A percentile compares a stretch with the other conserved stretches of the same genome.
These are phyloP conservation scores for Boletus rubescentipes DNA, from an alignment of 768 basidiomycete genomes.

Conservation along the genomic window DNA sequence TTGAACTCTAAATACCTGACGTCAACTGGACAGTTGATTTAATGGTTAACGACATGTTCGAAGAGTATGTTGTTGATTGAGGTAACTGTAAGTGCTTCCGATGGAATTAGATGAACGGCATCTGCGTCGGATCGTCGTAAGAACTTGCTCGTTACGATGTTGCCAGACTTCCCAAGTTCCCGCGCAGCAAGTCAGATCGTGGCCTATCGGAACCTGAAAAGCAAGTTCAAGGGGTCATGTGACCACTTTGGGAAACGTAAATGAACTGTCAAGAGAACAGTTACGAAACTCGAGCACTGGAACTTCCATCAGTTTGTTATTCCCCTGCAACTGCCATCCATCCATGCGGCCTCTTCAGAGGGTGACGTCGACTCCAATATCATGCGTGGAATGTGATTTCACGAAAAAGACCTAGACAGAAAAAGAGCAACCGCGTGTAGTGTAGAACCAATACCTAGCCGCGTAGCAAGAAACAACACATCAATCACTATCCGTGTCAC, in stretches of 20 bases:
- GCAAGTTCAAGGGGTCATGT: background rate
- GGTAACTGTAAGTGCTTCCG: slow-evolving; percentile 7
- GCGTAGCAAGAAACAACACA: slow-evolving; percentile 2
- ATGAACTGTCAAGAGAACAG: background rate
- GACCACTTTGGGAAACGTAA: background rate
- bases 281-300: slow-evolving; percentile 14
- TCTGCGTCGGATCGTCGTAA: slow-evolving; percentile 4
- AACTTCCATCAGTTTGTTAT: slow-evolving; percentile 15
- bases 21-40: slow-evolving; percentile 33
- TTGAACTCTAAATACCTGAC: slow-evolving; percentile 33
- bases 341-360: background rate
- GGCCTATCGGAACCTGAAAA: slow-evolving; percentile 7
- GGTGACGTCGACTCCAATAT: slow-evolving; percentile 1
- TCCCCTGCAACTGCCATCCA: background rate
- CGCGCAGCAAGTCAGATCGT: too few relatives aligned
- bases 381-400: slow-evolving; percentile 4
- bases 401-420: background rate
- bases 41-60: slow-evolving; percentile 30
- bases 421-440: background rate
- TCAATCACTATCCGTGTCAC: slow-evolving; percentile 44
- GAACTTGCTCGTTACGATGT: background rate
- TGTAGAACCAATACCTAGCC: slow-evolving; percentile 1
- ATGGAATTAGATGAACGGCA: slow-evolving; percentile 5
- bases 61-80: slow-evolving; percentile 9
- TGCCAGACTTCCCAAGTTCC: too few relatives aligned